Evolutionary conservation across 2,329 filamentous ascomycete genomes (phyloP), one percentile per base, ranked within the genome.

Genomic region (Phyllosticta paracitricarpa): DNA sequence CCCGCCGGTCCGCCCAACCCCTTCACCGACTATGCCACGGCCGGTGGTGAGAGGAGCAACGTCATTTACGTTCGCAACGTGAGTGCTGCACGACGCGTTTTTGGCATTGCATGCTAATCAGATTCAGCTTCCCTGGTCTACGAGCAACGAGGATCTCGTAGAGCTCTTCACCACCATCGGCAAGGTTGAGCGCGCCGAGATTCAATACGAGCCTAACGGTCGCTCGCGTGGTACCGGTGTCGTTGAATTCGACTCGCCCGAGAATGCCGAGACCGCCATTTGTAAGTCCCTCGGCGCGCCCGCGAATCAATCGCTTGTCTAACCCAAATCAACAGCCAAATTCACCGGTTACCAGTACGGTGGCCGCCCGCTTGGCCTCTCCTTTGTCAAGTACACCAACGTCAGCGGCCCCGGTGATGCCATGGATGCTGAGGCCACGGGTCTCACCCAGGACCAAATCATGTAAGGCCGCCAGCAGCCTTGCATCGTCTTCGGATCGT

Each of bases 271-370:
- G 69, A 97, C 91, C 24, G 88, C 93, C 54, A 97, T 99, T 69
- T 76, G 83, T 85, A 77, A 71, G 81, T 73, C 58, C 19, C 26
- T 28, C 12, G 19, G 5, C 5, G n/a, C 6, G 40, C 40, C 40
- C 40, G 17, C 56, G 52, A 24, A 33, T 28, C 59, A 53, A 60
- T n/a, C 40, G 57, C 28, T 30, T 22, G 24, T 57, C 69, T 75
- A 69, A 73, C 40, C 35, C 66, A 68, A 54, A 64, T 54, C 51
- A 57, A 54, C 67, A 85, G 84, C 90, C 70, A 99, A 99, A 75
- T 99, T 99, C 79, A 93, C 94, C 68, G 91, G 91, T 61, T 99
- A 99, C 73, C 90, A 96, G 74, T 99, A 99, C 70, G 94, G 94
- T 66, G 92, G 92, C 61, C 91, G 94, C 67, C 94, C 94, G 68